Conservation (phyloP, 73 alveolate species). For the Paramecium pentaurelia region DNA sequence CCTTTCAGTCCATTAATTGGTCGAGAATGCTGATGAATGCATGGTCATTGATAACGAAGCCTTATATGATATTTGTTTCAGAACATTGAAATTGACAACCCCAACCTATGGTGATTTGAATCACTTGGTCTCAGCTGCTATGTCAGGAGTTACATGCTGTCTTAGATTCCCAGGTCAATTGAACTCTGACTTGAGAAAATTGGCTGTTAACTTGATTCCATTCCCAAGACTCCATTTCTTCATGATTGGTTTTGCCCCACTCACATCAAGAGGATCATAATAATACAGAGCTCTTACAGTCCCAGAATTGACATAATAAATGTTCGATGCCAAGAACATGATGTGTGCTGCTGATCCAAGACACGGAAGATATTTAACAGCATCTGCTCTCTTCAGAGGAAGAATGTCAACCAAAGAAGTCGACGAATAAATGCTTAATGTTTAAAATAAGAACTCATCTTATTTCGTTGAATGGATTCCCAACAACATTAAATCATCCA, state of each 20-base stretch:
- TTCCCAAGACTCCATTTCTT: slow-evolving; percentile 99
- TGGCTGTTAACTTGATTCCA: slow-evolving; percentile 98
- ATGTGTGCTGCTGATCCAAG: slow-evolving; percentile 99
- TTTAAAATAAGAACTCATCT: slow-evolving; percentile 91
- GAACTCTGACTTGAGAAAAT: slow-evolving; percentile 88
- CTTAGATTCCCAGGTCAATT: slow-evolving; percentile 98
- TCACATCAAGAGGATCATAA: slow-evolving; percentile 98
- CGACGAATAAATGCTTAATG: slow-evolving; percentile 94
- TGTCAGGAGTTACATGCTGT: slow-evolving; percentile 96
- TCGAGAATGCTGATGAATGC: slow-evolving; percentile 96
- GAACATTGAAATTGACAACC: slow-evolving; percentile 96
- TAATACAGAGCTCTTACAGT: slow-evolving; percentile 97
- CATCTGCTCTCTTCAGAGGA: slow-evolving; percentile 99
- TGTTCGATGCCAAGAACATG: slow-evolving; percentile 99
- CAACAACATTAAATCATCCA: slow-evolving; percentile 88
- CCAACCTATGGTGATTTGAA: slow-evolving; percentile 98
- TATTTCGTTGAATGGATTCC: slow-evolving; percentile 98
- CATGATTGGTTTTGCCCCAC: slow-evolving; percentile 99
- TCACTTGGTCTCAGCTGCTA: slow-evolving; percentile 95
- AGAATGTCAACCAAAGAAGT: slow-evolving; percentile 98
- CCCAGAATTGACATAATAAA: slow-evolving; percentile 95
- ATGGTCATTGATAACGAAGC: slow-evolving; percentile 98
- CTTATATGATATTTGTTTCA: slow-evolving; percentile 97
- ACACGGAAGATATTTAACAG: slow-evolving; percentile 97
- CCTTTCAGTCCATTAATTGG: slow-evolving; percentile 96